Evolutionary conservation across 371 early-diverging fungal genomes (phyloP).

Genomic region (Gilbertella persicaria): DNA sequence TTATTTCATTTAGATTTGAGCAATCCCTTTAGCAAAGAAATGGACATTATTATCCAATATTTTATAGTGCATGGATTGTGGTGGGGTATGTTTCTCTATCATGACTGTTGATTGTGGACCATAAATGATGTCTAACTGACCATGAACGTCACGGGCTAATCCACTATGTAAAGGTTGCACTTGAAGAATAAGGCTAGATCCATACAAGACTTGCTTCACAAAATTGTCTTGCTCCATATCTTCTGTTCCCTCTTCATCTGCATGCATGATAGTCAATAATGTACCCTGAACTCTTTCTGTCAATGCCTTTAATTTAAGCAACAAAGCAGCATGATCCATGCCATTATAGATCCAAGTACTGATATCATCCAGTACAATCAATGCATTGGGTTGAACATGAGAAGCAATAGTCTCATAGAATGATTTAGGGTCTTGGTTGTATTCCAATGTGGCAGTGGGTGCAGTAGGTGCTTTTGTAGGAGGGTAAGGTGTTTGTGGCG

Average conservation of each 20-base stretch:
- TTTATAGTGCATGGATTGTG: conserved; percentile 64
- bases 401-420: conserved; percentile 22
- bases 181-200: conserved; percentile 57
- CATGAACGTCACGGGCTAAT: conserved; percentile 67
- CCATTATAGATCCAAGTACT: too few species aligned
- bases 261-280: conserved; percentile 60
- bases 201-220: conserved; percentile 47
- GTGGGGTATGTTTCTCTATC: conserved; percentile 5
- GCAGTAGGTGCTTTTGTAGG: conserved; percentile 40
- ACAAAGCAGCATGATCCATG: conserved; percentile 42
- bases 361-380: conserved; percentile 68
- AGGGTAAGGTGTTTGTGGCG: conserved; percentile 42
- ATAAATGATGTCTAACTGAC: conserved; percentile 60
- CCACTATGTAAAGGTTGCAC: conserved; percentile 67
- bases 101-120: conserved; percentile 38
- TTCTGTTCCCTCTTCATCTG: conserved; percentile 55
- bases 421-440: conserved; percentile 6
- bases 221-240: conserved; percentile 60
- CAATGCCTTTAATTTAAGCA: conserved; percentile 46
- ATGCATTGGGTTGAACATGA: conserved; percentile 25
- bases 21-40: conserved; percentile 71
- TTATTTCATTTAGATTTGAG: conserved; percentile 37
- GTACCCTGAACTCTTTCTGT: conserved; percentile 56
- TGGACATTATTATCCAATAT: conserved; percentile 68
- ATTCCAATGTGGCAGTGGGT: conserved; percentile 36